Evolutionary conservation across 2,329 filamentous ascomycete species (phyloP).

Genomic region (Thielaviopsis ethacetica): DNA sequence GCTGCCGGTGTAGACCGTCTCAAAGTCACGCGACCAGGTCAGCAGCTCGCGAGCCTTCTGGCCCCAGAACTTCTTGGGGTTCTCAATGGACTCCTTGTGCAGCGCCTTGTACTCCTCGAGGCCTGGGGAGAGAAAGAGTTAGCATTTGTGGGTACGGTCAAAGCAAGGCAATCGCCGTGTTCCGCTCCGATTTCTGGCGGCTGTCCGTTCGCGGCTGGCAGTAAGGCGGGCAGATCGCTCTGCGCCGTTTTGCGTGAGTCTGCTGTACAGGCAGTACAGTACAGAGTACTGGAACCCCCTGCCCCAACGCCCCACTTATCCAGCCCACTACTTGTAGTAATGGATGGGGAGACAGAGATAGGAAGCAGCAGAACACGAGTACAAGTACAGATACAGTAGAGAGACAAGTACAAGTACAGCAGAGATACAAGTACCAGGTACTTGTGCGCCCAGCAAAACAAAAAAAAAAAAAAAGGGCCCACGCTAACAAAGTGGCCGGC

Average conservation of each 20-base stretch:
- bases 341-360: background rate
- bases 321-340: background rate
- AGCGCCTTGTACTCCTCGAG: conserved; percentile 51
- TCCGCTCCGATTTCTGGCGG: background rate
- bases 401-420: no score
- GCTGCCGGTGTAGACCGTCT: conserved; percentile 68
- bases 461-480: background rate
- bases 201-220: no score
- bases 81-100: conserved; percentile 73
- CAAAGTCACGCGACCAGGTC: conserved; percentile 79
- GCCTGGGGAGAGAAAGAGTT: conserved; percentile 22
- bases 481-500: background rate
- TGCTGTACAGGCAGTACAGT: no score
- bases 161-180: no score
- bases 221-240: background rate
- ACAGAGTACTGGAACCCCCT: background rate
- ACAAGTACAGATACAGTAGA: background rate
- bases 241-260: background rate
- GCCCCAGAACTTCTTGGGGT: conserved; percentile 84
- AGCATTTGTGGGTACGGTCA: no score
- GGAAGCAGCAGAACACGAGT: background rate
- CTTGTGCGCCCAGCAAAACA: background rate
- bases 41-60: conserved; percentile 73
- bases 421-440: no score
- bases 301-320: background rate